Evolutionary conservation across 2,329 filamentous ascomycete genomes (phyloP), one percentile per base, ranked within the genome.

Genomic region (Catunica adiposa): DNA sequence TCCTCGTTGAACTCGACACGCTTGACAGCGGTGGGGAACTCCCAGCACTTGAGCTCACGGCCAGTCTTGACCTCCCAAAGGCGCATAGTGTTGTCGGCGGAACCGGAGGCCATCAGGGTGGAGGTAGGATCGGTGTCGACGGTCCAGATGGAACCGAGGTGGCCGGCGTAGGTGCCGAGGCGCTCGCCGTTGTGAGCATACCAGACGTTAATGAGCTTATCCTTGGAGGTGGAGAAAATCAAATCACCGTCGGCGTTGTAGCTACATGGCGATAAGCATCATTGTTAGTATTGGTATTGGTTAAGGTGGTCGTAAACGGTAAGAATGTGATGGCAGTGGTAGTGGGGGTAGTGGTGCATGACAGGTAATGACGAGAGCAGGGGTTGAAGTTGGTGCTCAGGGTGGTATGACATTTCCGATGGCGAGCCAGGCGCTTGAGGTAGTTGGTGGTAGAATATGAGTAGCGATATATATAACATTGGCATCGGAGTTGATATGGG

Each of bases 101-200:
- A 92, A 65, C 92, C 92, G 60, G 87, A 94, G 66, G 90, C 92
- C 67, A 97, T 83, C 67, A 98, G 80, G 65, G 86, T 87, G 61
- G 84, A 86, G 65, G 89, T 89, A 62, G 90, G 89, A 73, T 95
- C 87, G 66, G 95, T 84, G 68, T 98, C 92, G 71, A 98, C 86
- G 60, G 92, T 96, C 92, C 92, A 98, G 75, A 98, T 86, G 65
- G 92, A 90, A 73, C 92, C 92, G 71, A 94, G 85, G 73, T 98
- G 92, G 70, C 92, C 92, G 68, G 87, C 83, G 75, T 97, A 98
- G 64, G 90, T 92, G 66, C 92, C 92, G 65, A 97, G 79, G 66
- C 92, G 86, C 77, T 98, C 92, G 73, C 92, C 92, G 71, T 98
- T 98, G 75, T 94, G 89, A 62, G 89, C 84, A 73, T 82, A 97